Evolutionary conservation across 169 alveolate species (phyloP), one percentile per base, ranked within the genome.

Genomic region (Plasmodium vinckei): DNA sequence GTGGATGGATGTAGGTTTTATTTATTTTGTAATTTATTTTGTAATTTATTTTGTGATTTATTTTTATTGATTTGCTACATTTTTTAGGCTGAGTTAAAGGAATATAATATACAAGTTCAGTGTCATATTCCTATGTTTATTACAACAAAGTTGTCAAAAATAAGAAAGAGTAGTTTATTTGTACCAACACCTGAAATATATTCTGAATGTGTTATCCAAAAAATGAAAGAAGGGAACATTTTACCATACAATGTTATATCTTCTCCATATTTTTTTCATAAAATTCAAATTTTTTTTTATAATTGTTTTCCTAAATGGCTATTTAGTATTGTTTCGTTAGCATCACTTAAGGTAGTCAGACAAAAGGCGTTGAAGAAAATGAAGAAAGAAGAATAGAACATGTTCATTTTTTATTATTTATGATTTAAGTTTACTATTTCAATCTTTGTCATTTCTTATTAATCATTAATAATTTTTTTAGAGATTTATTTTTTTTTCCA

Each of bases 91-190:
- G 94, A 92, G 27, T 64, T 88, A 75, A 54, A 46, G 57, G 88
- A 91, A 17, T 54, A 75, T 15, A 86, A 87, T 42, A 92, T 92
- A 21, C 73, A 73, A 64, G 72, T 92, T 13, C 94, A 92, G 63
- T 92, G 94, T 46, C 94, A 92, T 57, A 73, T 44, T 5, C 93
- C 93, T 5, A 17, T 92, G 57, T 72, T 92, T 63, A 92, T 92
- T 42, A 73, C 61, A 21, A 92, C 94, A 9, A 92, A 92, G 42
- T 33, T 92, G 44, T 92, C 94, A 17, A 92, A 92, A 47, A 72
- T 77, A 49, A 92, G 68, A 72, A 87, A 68, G 46, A 87, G 89
- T 65, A 64, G 92, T 21, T 15, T 88, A n/a, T 92, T 92, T 46
- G 88, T 86, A n/a, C 92, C 92, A 46, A 68, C 94, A 10, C 33